phyloP scores from a whole-genome alignment of 2,329 filamentous ascomycete genomes.

The Alternaria postmessia region DNA sequence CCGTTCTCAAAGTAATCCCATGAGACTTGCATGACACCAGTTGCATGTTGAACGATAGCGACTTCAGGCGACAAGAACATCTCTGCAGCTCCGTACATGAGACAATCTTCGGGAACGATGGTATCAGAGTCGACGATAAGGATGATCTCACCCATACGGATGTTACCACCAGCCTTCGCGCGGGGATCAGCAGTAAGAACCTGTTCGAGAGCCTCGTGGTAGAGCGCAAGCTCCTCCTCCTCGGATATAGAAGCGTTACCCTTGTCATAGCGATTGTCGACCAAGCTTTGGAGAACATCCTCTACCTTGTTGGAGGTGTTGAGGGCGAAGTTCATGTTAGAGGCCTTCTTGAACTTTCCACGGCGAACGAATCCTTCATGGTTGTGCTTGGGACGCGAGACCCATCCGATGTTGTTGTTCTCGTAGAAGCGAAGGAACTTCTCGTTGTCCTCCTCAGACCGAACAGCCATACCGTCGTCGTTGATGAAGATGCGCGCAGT shows the following conservation, averaged over 20 bases:
- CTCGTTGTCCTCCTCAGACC: constrained; percentile 56
- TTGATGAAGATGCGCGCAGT: constrained; percentile 72
- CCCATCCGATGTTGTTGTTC: constrained; percentile 59
- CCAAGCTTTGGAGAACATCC: constrained; percentile 65
- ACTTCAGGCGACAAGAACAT: constrained; percentile 82
- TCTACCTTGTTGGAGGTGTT: constrained; percentile 69
- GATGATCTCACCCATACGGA: constrained; percentile 84
- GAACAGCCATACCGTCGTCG: constrained; percentile 71
- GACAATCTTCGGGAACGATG: constrained; percentile 69
- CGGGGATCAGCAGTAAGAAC: constrained; percentile 74
- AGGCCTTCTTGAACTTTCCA: constrained; percentile 56
- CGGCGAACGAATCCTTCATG: constrained; percentile 37
- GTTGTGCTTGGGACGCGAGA: constrained; percentile 55
- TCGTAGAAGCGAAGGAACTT: constrained; percentile 56
- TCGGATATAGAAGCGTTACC: constrained; percentile 36
- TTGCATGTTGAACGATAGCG: constrained; percentile 77
- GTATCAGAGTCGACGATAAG: constrained; percentile 59
- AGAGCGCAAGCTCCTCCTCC: constrained; percentile 44
- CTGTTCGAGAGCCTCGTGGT: constrained; percentile 60
- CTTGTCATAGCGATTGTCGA: constrained; percentile 34
- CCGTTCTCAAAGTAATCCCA: constrained; percentile 76
- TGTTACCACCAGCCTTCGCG: constrained; percentile 79
- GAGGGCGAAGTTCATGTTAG: constrained; percentile 76
- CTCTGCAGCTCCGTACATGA: constrained; percentile 80
- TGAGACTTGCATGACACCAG: constrained; percentile 73